A percentile compares a stretch with the other conserved stretches of the same genome.
Evolutionary conservation across 2,329 filamentous ascomycete species (phyloP).

Genomic region (Trichoderma afroharzianum): DNA sequence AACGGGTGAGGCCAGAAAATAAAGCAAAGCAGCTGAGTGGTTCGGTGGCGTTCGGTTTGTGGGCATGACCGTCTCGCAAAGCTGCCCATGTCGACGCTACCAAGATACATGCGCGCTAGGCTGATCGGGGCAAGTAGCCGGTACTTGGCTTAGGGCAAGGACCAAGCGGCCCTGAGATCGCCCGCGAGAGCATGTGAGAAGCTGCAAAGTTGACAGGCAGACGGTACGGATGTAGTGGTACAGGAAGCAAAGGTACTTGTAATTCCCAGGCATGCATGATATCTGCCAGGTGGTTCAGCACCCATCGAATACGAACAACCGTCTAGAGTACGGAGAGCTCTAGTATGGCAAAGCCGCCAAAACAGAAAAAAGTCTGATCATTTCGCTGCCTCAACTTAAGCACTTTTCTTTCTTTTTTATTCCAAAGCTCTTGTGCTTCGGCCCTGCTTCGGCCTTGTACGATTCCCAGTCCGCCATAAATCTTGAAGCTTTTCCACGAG

Average conservation of each 20-base stretch:
- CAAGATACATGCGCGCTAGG: background rate
- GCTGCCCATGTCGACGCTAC: slow-evolving; percentile 12
- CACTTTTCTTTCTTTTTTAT: background rate
- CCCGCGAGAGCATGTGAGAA: slow-evolving; percentile 9
- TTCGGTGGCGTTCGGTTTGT: slow-evolving; percentile 12
- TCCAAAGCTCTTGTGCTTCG: background rate
- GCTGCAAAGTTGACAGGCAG: background rate
- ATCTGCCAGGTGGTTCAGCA: background rate
- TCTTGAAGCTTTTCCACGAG: background rate
- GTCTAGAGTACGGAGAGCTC: background rate
- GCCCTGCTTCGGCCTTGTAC: background rate
- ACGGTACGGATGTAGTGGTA: background rate
- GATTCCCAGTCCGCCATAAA: background rate
- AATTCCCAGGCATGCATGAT: background rate
- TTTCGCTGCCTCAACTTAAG: background rate
- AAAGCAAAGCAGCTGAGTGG: slow-evolving; percentile 6
- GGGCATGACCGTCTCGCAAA: slow-evolving; percentile 11
- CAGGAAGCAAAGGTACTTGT: background rate
- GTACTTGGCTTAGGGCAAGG: slow-evolving; percentile 14
- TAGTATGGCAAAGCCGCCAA: background rate
- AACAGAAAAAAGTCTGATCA: background rate
- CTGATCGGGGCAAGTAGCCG: slow-evolving; percentile 2
- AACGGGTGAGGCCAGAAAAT: slow-evolving; percentile 5
- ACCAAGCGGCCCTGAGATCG: slow-evolving; percentile 5
- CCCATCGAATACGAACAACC: background rate